Evolutionary conservation across 345 rosid species (phyloP), one percentile per base, ranked within the genome.

Genomic region (Hevea brasiliensis): DNA sequence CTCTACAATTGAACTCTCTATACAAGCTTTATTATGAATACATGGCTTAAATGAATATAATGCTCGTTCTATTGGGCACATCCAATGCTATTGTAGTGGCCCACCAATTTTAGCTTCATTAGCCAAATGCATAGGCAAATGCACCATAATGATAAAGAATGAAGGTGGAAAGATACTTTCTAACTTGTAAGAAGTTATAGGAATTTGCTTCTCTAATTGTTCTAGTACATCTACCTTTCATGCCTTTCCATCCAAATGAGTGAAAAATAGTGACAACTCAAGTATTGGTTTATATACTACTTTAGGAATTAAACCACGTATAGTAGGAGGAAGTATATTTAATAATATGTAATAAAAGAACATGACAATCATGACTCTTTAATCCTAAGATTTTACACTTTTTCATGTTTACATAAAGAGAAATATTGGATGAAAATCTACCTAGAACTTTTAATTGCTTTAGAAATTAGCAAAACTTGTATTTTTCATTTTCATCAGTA

Each of bases 91-190:
- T n/a, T n/a, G n/a, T n/a, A n/a, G n/a, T n/a, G n/a, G n/a, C n/a
- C n/a, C n/a, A n/a, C n/a, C n/a, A n/a, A n/a, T n/a, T n/a, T n/a
- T n/a, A n/a, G n/a, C n/a, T n/a, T n/a, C n/a, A n/a, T n/a, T n/a
- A n/a, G n/a, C n/a, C n/a, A n/a, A n/a, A n/a, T n/a, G n/a, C n/a
- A n/a, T n/a, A 0, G 42, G 17, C 14, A 74, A 6, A 40, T 79
- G 67, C 23, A 68, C 56, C 72, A 79, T 74, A 0, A 47, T n/a
- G 21, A 63, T 23, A 40, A 74, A 74, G 37, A 69, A 79, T 4
- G 65, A 4, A 7, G 23, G 61, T 3, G 77, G 77, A 47, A 74
- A 79, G 9, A 74, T 50, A 20, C 21, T 79, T 24, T 79, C 79
- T 3, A 79, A 24, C 23, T 48, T 48, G 13, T 69, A 77, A 3